phyloP scores from a whole-genome alignment of 2,329 filamentous ascomycete genomes.

The Talaromyces pinophilus region DNA sequence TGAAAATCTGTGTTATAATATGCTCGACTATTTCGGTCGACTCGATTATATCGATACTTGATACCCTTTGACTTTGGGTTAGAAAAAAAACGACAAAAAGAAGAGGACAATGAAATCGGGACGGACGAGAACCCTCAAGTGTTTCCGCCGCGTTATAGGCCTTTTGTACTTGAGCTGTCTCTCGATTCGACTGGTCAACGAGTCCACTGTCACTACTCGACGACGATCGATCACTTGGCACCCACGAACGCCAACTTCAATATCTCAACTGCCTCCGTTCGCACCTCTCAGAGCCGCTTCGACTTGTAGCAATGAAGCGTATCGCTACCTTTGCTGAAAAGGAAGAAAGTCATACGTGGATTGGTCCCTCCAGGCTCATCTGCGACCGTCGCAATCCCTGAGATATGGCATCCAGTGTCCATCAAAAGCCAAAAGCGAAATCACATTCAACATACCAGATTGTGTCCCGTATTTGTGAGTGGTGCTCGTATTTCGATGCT shows the following conservation, averaged over 20 bases:
- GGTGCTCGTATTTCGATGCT: constrained; percentile 44
- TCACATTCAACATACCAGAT: constrained; percentile 11
- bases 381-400: constrained; percentile 4
- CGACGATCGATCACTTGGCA: background rate
- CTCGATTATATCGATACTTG: constrained; percentile 49
- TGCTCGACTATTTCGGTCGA: constrained; percentile 53
- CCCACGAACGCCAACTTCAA: constrained; percentile 2
- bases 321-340: constrained; percentile 4
- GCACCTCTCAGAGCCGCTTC: constrained; percentile 31
- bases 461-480: constrained; percentile 28
- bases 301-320: constrained; percentile 50
- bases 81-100: background rate
- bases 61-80: background rate
- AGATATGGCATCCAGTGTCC: background rate
- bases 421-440: background rate
- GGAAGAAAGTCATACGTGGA: constrained; percentile 28
- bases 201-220: background rate
- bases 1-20: constrained; percentile 48
- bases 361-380: constrained; percentile 43
- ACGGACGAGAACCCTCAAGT: constrained; percentile 2
- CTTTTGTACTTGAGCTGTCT: constrained; percentile 8
- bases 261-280: constrained; percentile 16
- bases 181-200: constrained; percentile 14
- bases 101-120: background rate
- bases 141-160: background rate